These are phyloP conservation scores for Aspergillus texensis DNA, from an alignment of 2,329 filamentous ascomycete species.

Conservation along the genomic window DNA sequence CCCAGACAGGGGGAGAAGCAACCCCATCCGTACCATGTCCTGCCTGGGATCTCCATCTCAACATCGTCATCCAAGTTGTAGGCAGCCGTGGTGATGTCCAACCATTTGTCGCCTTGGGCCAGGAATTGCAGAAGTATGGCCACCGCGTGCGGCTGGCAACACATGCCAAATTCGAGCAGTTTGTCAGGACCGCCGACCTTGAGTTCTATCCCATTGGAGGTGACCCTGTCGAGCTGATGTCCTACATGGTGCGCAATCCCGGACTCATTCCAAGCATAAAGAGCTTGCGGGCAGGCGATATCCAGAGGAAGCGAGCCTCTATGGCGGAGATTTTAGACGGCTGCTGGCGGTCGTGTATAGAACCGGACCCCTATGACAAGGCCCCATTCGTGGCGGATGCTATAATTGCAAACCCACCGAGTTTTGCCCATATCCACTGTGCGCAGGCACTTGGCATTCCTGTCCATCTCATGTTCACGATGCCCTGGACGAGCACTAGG, in stretches of 20 bases:
- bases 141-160: slow-evolving; percentile 62
- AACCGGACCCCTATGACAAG: slow-evolving; percentile 26
- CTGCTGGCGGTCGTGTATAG: slow-evolving; percentile 42
- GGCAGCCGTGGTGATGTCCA: slow-evolving; percentile 61
- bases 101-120: slow-evolving; percentile 60
- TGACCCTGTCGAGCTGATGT: slow-evolving; percentile 55
- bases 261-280: slow-evolving; percentile 42
- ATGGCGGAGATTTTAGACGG: slow-evolving; percentile 42
- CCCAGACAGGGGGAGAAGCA: background rate
- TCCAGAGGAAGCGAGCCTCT: slow-evolving; percentile 31
- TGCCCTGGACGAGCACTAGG: slow-evolving; percentile 52
- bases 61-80: slow-evolving; percentile 60
- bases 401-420: slow-evolving; percentile 58
- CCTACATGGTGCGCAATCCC: slow-evolving; percentile 54
- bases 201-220: slow-evolving; percentile 63
- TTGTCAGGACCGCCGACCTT: slow-evolving; percentile 53
- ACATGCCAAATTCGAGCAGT: slow-evolving; percentile 56
- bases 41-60: slow-evolving; percentile 32
- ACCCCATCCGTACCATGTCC: background rate
- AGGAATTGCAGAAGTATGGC: slow-evolving; percentile 50
- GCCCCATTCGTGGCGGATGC: slow-evolving; percentile 55
- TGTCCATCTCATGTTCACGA: slow-evolving; percentile 55
- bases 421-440: slow-evolving; percentile 55
- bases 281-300: slow-evolving; percentile 37
- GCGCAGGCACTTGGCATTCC: slow-evolving; percentile 53